Evolutionary conservation across 2,329 filamentous ascomycete species (phyloP).

Genomic region (Fusarium nelsonii): DNA sequence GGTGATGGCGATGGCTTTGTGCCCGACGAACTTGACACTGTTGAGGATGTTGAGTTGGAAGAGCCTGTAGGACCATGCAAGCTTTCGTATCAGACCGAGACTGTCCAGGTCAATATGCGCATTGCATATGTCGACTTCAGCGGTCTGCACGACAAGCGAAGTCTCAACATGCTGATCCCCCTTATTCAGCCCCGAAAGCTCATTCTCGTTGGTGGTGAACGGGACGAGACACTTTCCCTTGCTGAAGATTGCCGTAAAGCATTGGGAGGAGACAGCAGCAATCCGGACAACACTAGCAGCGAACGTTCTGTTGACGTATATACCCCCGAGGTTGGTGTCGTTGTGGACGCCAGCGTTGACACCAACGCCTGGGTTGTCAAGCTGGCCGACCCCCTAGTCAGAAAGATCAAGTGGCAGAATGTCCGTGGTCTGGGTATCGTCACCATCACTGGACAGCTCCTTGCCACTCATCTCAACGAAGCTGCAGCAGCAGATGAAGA

Average conservation of each 20-base stretch:
- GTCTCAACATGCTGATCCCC: constrained; percentile 93
- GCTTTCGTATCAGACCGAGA: constrained; percentile 73
- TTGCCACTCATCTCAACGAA: constrained; percentile 59
- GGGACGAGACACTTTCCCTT: constrained; percentile 81
- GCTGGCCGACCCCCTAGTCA: constrained; percentile 85
- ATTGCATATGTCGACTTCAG: constrained; percentile 93
- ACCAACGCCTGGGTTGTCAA: constrained; percentile 98
- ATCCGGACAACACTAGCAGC: constrained; percentile 51
- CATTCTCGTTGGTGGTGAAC: constrained; percentile 86
- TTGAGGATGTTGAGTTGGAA: constrained; percentile 67
- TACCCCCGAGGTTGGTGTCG: constrained; percentile 79
- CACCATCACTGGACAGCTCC: constrained; percentile 83
- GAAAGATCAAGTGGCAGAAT: constrained; percentile 93
- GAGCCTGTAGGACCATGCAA: constrained; percentile 77
- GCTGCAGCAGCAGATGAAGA: constrained; percentile 56
- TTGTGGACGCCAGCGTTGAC: constrained; percentile 92
- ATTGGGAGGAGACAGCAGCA: constrained; percentile 50
- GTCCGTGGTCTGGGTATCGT: constrained; percentile 91
- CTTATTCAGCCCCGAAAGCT: constrained; percentile 94
- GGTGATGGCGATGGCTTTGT: constrained; percentile 54
- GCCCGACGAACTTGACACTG: constrained; percentile 68
- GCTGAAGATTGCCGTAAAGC: constrained; percentile 84
- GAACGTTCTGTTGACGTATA: constrained; percentile 77
- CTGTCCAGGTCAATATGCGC: constrained; percentile 76
- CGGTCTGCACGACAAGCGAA: constrained; percentile 92